Evolutionary conservation across 2,329 filamentous ascomycete species (phyloP), one percentile per base, ranked within the genome.

Genomic region (Aspergillus pseudoglaucus): DNA sequence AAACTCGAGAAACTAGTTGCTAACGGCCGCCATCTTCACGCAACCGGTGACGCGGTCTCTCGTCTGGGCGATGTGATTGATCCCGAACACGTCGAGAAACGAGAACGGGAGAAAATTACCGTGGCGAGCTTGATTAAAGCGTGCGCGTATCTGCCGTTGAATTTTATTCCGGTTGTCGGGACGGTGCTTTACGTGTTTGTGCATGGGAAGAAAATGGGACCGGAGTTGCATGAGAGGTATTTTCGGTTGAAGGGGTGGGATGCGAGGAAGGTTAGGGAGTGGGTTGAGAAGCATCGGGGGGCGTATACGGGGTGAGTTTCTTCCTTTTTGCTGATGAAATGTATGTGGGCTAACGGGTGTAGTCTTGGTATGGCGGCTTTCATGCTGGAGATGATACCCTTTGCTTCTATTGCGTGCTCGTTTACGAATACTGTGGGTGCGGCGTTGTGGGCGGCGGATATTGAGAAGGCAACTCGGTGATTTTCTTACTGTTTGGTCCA

Each of bases 381-480:
- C 42, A 69, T 93, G 1, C 76, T 96, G 3, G 90, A 96, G 65
- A 85, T 95, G 75, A 71, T 96, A 2, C 91, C 91, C 0, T 73
- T 96, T 52, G 82, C 78, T 6, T 90, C 87, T 5, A 85, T 95
- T 46, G 77, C 91, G 51, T 95, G 95, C 62, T 79, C 86, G 0
- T 96, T 94, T 66, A 95, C 90, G 14, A 96, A 95, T 66, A 86
- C 88, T 1, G 89, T 95, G 49, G 91, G 90, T 6, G 91, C 90
- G 46, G 91, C 91, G 6, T 73, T 97, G n/a, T 96, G 90, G 90
- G 90, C 91, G 37, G 87, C 88, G 15, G 90, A 94, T 66, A 80
- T 94, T 49, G 89, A 94, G 66, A 71, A 67, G 67, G 64, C 6
- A 65, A 71, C 46, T 3, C 45, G 59, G 47, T 64, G 59, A 35